Evolutionary conservation across 345 rosid species (phyloP).

Genomic region (Brassica rapa): DNA sequence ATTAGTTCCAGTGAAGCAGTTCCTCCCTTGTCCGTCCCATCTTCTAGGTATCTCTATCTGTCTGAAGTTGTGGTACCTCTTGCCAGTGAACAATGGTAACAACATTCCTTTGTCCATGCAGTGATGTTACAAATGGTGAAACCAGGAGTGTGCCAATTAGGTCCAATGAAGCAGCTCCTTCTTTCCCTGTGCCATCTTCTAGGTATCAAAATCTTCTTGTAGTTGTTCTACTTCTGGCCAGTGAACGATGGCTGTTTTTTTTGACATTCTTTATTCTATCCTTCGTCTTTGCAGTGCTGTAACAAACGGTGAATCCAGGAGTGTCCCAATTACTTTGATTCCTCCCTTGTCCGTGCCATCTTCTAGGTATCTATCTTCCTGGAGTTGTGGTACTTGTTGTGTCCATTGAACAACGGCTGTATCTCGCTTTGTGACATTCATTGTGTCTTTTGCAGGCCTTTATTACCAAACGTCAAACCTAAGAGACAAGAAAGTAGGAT

Average conservation of each 20-base stretch:
- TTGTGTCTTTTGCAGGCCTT: constrained; percentile 54
- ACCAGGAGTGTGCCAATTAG: background rate
- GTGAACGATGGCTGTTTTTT: background rate
- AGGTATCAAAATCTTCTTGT: background rate
- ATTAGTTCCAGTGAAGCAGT: background rate
- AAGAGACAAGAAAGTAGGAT: background rate
- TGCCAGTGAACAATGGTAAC: background rate
- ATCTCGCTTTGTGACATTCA: background rate
- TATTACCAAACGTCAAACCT: constrained; percentile 37
- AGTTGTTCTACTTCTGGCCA: background rate
- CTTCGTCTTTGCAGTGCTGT: constrained; percentile 15
- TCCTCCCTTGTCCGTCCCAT: background rate
- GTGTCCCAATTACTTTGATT: background rate
- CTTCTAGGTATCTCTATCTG: background rate
- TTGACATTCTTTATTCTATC: background rate
- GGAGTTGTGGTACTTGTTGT: background rate
- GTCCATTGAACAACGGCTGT: background rate
- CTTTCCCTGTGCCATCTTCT: background rate
- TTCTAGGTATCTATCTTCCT: background rate
- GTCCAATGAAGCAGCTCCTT: background rate
- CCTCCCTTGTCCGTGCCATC: background rate
- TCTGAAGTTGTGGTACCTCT: background rate
- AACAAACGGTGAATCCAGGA: background rate
- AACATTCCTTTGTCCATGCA: background rate
- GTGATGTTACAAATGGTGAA: background rate